These are phyloP conservation scores for Viola odorata DNA, from an alignment of 345 rosid species.

Conservation along the genomic window DNA sequence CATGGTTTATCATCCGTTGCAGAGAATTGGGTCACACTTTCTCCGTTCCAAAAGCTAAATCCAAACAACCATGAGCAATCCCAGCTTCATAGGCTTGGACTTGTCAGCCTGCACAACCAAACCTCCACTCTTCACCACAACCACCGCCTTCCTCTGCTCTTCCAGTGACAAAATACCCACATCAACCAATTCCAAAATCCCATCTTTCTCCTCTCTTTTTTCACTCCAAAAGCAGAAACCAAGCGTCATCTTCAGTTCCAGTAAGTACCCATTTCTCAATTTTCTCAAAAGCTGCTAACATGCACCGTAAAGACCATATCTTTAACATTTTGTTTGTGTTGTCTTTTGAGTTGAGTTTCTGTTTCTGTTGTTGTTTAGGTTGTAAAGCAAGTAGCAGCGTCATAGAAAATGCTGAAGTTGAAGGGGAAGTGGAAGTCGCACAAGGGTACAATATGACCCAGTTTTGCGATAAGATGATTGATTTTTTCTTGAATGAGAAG, in stretches of 20 bases:
- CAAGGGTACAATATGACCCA: constrained; percentile 64
- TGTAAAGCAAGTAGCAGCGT: constrained; percentile 28
- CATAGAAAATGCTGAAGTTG: constrained; percentile 30
- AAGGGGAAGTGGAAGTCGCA: constrained; percentile 55
- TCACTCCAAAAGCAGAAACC: constrained; percentile 12
- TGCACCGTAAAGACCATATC: neutral
- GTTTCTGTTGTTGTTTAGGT: constrained; percentile 29
- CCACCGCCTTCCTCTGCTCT: constrained; percentile 21
- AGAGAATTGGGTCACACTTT: too few species aligned
- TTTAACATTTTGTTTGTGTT: neutral
- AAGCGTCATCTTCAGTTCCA: constrained; percentile 10
- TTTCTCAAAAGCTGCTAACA: constrained; percentile 2
- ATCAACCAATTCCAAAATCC: constrained; percentile 11
- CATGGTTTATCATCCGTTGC: too few species aligned
- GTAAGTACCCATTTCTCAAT: constrained; percentile 17
- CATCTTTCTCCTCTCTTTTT: constrained; percentile 16
- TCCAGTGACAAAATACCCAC: constrained; percentile 22
- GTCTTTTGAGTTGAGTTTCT: neutral
- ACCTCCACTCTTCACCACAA: constrained; percentile 10
- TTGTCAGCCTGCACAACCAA: constrained; percentile 19
- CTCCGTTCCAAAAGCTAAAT: neutral
- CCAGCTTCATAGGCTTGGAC: constrained; percentile 12
- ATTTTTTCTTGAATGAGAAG: constrained; percentile 73
- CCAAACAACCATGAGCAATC: constrained; percentile 10
- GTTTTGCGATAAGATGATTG: constrained; percentile 73